Base-by-base conservation (phyloP, 805 yeast genomes). In the Cyberlindnera japonica region DNA sequence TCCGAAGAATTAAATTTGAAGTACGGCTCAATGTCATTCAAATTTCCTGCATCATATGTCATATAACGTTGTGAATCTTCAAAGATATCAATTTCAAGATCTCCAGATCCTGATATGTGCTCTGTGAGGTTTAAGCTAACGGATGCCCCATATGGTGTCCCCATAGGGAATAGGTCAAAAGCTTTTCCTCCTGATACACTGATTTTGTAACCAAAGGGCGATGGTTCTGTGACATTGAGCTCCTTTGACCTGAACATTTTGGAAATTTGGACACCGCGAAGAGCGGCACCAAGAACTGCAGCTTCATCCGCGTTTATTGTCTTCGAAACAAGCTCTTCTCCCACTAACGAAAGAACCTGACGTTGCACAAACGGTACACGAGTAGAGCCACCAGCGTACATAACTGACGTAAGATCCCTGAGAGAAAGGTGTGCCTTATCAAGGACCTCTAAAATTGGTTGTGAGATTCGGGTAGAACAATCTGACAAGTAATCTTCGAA, bases 241-340 rank as follows among this genome's bases (percentile, higher is more conserved):
- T 77, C 78, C 51, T 77, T 77, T 6, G 84, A 71, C 50, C 80
- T 77, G 60, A 79, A 82, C 53, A 79, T 73, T 28, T 78, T 73
- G n/a, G 88, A 77, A 27, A 87, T 67, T 35, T 78, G 71, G 29
- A 88, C 83, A 16, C 93, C 98, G 49, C 89, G 75, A 27, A 84
- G 67, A n/a, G 96, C 79, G 3, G 95, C 78, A 36, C 99, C 99
- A 53, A 86, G 71, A 12, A 87, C 96, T 38, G 87, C 87, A 33
- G 97, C 81, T 66, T 93, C 99, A 63, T 93, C 99, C 0, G 99
- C 93, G 62, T 93, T 93, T 33, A 93, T 95, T 37, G 82, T 86
- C 61, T 82, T 88, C 17, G 95, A 72, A 28, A 90, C 69, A 36
- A 68, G 58, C 3, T 77, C 81, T 15, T 76, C 77, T 1, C 83